Conservation (phyloP, 148 eudicot species). For the Cornus florida region DNA sequence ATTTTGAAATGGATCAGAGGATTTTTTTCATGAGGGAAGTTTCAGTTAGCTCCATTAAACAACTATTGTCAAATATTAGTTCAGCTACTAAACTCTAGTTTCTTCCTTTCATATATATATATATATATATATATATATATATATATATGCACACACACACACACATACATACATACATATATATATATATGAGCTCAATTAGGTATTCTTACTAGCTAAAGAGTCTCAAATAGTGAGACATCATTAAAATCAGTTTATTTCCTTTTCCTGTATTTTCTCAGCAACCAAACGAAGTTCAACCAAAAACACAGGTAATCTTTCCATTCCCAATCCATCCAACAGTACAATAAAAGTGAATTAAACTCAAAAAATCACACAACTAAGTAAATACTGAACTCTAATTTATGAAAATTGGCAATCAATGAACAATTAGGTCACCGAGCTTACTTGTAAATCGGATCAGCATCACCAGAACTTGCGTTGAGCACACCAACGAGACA, state of each 20-base stretch:
- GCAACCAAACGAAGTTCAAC: background rate
- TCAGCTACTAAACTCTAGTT: too few relatives aligned
- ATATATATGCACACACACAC: too few relatives aligned
- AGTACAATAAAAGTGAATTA: background rate
- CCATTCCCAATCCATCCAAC: background rate
- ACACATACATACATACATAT: too few relatives aligned
- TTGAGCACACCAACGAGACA: conserved; percentile 27
- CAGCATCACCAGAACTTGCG: conserved; percentile 62
- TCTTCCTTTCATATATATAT: too few relatives aligned
- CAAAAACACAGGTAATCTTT: background rate
- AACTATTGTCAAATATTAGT: too few relatives aligned
- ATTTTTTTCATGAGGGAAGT: too few relatives aligned
- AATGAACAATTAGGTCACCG: background rate
- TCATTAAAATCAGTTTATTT: too few relatives aligned
- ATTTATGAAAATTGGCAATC: background rate
- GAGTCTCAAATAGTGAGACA: background rate
- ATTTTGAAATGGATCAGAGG: too few relatives aligned
- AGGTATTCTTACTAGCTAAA: background rate
- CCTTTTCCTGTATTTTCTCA: background rate
- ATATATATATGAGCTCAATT: too few relatives aligned
- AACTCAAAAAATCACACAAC: background rate
- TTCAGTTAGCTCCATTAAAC: too few relatives aligned
- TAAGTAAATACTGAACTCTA: background rate
- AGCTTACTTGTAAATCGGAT: conserved; percentile 67
- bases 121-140: too few relatives aligned